These are phyloP conservation scores for Sporothrix dimorphospora DNA, from an alignment of 2,329 filamentous ascomycete species.

Conservation along the genomic window DNA sequence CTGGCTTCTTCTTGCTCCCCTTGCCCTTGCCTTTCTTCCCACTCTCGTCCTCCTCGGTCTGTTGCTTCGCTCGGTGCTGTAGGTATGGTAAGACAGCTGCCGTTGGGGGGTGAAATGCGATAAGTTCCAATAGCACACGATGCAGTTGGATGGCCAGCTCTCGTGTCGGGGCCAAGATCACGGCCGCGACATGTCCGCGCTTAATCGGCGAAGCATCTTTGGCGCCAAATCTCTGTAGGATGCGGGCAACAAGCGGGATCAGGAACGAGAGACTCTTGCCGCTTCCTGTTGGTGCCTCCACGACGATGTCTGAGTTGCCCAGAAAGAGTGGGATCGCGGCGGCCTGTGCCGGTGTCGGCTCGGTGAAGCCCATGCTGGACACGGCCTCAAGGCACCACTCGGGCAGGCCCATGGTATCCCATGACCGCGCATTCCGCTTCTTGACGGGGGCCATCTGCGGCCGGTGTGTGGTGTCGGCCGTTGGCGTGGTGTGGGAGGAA, in stretches of 20 bases:
- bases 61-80: conserved; percentile 40
- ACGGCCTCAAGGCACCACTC: conserved; percentile 88
- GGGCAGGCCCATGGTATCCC: conserved; percentile 70
- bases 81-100: conserved; percentile 63
- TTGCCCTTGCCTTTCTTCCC: conserved; percentile 35
- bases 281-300: conserved; percentile 76
- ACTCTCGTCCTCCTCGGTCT: not conserved
- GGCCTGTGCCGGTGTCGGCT: conserved; percentile 84
- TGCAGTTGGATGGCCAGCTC: conserved; percentile 92
- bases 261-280: conserved; percentile 85
- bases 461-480: not conserved
- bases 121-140: conserved; percentile 72
- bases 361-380: conserved; percentile 75
- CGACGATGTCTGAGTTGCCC: conserved; percentile 88
- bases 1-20: conserved; percentile 45
- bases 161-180: conserved; percentile 90
- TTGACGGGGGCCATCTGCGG: conserved; percentile 40
- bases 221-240: conserved; percentile 62
- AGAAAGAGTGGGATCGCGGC: conserved; percentile 87
- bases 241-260: conserved; percentile 79
- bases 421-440: conserved; percentile 56
- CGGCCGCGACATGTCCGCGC: conserved; percentile 85
- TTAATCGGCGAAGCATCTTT: conserved; percentile 65
- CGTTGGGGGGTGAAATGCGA: conserved; percentile 82
- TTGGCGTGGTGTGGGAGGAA: not conserved